Base-by-base conservation (phyloP, 1,284 basidiomycete species). In the Singerocomus inundabilis region DNA sequence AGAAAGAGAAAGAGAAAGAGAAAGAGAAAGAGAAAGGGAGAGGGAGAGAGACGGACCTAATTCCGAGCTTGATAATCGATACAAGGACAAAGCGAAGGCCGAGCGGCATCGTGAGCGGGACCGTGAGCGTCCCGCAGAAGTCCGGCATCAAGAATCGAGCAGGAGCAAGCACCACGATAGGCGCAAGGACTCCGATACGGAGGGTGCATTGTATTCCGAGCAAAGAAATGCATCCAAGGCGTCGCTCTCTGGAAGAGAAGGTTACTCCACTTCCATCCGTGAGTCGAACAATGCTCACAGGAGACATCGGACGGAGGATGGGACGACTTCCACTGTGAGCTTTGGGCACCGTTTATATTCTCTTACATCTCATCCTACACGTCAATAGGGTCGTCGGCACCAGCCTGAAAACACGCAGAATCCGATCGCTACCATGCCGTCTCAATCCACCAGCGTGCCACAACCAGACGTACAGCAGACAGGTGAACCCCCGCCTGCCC, bases 401-500 rank as follows among this genome's bases (percentile, higher is more conserved):
- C 69, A 64, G 45, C 46, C 60, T 32, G 66, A 70, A 55, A 49
- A 50, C 61, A 53, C 51, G 39, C 67, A 66, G 41, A 69, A 67
- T 45, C 57, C 63, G 52, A 56, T 54, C 62, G 53, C 44, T 36
- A 28, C 51, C 53, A 46, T 57, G 34, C 53, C 54, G 5, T 41
- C 49, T 18, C 64, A 60, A 28, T 31, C 61, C 28, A 52, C 53
- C 34, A 47, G 30, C 28, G 48, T 46, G 26, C 60, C 68, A 25
- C 67, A 54, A 24, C 51, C 51, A 39, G 53, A 60, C 26, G 45
- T 44, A 34, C 62, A 56, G 41, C 56, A 63, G 25, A 53, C 54
- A 66, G 65, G 66, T 59, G 66, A 64, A 54, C 61, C 68, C 54
- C 66, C 66, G 33, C 69, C 69, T 52, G 69, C 69, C 41, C 67